phyloP scores from a whole-genome alignment of 176 grass and related monocot genomes.

The Chrysopogon serrulatus region DNA sequence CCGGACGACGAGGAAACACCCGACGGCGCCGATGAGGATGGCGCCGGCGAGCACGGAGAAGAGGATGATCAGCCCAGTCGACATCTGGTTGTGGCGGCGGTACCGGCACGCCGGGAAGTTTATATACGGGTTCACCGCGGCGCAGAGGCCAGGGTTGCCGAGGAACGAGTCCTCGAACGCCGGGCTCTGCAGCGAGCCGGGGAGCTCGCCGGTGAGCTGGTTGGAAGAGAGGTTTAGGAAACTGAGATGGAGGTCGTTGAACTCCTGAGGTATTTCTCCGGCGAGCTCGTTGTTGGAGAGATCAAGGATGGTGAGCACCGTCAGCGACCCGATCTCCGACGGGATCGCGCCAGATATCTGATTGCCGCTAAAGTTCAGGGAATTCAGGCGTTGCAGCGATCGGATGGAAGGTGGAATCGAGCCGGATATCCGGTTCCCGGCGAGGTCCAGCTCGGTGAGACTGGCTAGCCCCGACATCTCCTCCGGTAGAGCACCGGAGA shows the following conservation, averaged over 20 bases:
- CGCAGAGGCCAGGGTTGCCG: slow-evolving; percentile 37
- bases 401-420: slow-evolving; percentile 23
- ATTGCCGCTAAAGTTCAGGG: slow-evolving; percentile 49
- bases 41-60: slow-evolving; percentile 26
- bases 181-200: slow-evolving; percentile 13
- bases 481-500: slow-evolving; percentile 14
- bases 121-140: neutral
- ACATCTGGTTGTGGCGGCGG: neutral
- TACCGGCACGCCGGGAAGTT: slow-evolving; percentile 7
- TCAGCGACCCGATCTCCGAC: slow-evolving; percentile 28
- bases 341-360: slow-evolving; percentile 40
- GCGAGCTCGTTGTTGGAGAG: slow-evolving; percentile 55
- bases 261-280: slow-evolving; percentile 39
- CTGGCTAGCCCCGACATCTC: neutral
- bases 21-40: neutral
- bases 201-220: slow-evolving; percentile 49
- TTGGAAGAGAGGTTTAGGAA: slow-evolving; percentile 62
- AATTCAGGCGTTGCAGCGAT: neutral
- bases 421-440: slow-evolving; percentile 38
- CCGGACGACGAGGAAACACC: neutral
- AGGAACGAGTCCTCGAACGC: slow-evolving; percentile 35
- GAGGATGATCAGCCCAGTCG: neutral
- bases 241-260: slow-evolving; percentile 32
- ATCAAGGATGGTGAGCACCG: slow-evolving; percentile 39
- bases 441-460: slow-evolving; percentile 18